phyloP scores from a whole-genome alignment of 345 rosid genomes.

The Pelargonium nanum region DNA sequence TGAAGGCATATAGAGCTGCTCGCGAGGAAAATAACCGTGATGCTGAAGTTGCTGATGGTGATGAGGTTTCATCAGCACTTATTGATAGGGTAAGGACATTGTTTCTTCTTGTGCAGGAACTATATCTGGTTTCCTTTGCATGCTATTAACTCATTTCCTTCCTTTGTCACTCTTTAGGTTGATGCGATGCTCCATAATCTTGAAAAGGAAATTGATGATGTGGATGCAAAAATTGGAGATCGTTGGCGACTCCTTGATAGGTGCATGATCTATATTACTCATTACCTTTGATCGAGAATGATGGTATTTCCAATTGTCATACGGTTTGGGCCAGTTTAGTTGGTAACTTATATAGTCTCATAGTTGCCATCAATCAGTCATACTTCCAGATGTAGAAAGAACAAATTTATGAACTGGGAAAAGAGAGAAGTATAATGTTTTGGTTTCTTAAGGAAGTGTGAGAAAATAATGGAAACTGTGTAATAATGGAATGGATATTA shows the following conservation, averaged over 20 bases:
- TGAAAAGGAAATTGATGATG: slow-evolving; percentile 81
- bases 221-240: slow-evolving; percentile 73
- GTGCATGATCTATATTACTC: slow-evolving; percentile 16
- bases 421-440: no score
- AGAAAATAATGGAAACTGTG: no score
- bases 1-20: slow-evolving; percentile 77
- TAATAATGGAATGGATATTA: no score
- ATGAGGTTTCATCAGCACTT: slow-evolving; percentile 70
- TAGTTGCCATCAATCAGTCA: no score
- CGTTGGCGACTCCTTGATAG: slow-evolving; percentile 76
- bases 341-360: no score
- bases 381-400: no score
- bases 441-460: no score
- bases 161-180: slow-evolving; percentile 31
- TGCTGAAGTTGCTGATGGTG: slow-evolving; percentile 39
- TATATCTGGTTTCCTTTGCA: background rate
- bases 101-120: background rate
- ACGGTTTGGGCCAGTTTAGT: no score
- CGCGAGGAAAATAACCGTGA: slow-evolving; percentile 48
- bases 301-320: no score
- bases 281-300: background rate
- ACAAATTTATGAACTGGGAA: no score
- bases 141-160: slow-evolving; percentile 10
- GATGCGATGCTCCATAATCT: slow-evolving; percentile 79
- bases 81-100: slow-evolving; percentile 45